Base-by-base conservation (phyloP, 2,329 filamentous ascomycete species). In the Clathrospora elynae region DNA sequence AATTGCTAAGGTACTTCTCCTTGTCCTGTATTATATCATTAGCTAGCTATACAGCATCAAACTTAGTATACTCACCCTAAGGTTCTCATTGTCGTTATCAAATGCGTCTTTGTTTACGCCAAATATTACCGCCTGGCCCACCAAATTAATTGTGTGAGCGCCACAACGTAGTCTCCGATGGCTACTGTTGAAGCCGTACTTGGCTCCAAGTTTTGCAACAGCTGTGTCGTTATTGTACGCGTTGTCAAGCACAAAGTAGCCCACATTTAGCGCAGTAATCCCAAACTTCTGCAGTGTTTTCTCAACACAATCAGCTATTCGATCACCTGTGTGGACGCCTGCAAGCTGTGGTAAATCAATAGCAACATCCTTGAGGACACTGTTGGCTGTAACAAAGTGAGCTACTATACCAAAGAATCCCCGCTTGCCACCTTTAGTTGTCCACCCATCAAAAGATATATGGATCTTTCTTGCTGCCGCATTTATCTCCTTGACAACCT, bases 341-440 rank as follows among this genome's bases (percentile, higher is more conserved):
- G 10, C 6, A 10, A 23, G 20, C 20, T 23, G 20, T 10, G 20
- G 20, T 10, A 23, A 10, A 10, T 23, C 20, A 23, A 23, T 23
- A 23, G 20, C 20, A 23, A 23, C 20, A 10, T 23, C 20, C 20
- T 23, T 23, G 10, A 23, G 20, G 20, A 6, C 20, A 10, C 20
- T 10, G 6, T 23, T 10, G 10, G 20, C 20, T 10, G 20, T 23
- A 10, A 10, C 20, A 23, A 23, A 23, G 20, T 23, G 20, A 23
- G 20, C 20, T 6, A 23, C 20, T 6, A 23, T 23, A 23, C 20
- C 20, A 23, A 23, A 23, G 32, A 34, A 34, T 14, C 32, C 17
- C 9, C 32, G 32, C 20, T 34, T 34, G 32, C 32, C 18, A n/a
- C 18, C 32, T 34, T n/a, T n/a, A n/a, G n/a, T n/a, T n/a, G n/a